Percentiles rank a stretch among this genome's conserved stretches.
Evolutionary conservation across 257 asterid species (phyloP).

Genomic region (Solanum chilense): DNA sequence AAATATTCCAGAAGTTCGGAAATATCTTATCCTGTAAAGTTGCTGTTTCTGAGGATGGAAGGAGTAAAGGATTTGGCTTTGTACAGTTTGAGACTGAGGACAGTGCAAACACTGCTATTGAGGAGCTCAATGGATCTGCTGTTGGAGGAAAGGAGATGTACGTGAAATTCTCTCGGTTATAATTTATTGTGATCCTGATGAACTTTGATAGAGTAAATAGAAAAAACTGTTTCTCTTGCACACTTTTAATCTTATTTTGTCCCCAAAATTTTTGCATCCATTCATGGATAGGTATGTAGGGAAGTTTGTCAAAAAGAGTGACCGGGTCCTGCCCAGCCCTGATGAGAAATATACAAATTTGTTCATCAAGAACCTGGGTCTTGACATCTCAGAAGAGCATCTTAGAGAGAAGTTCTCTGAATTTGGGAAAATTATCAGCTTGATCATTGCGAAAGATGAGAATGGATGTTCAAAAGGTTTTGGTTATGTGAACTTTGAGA

Average conservation of each 20-base stretch:
- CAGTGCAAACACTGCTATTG: conserved; percentile 34
- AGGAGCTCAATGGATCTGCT: conserved; percentile 25
- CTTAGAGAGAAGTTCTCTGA: conserved; percentile 35
- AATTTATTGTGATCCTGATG: neutral
- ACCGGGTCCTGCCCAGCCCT: conserved; percentile 20
- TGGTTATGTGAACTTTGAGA: conserved; percentile 49
- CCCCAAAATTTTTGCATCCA: neutral
- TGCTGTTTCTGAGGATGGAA: conserved; percentile 25
- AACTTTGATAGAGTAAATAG: neutral
- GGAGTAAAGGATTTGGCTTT: conserved; percentile 57
- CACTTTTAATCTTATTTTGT: neutral
- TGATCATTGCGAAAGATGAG: conserved; percentile 32
- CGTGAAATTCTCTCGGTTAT: conserved; percentile 2
- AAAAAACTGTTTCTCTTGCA: neutral
- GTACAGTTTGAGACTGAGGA: conserved; percentile 43
- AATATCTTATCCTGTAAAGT: conserved; percentile 28
- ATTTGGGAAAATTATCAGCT: conserved; percentile 36
- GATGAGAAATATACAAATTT: conserved; percentile 35
- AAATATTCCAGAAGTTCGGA: conserved; percentile 25
- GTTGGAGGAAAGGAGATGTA: conserved; percentile 28
- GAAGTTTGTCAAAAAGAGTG: conserved; percentile 32
- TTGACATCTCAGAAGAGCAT: conserved; percentile 25
- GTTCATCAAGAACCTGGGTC: conserved; percentile 38
- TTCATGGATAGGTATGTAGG: conserved; percentile 37
- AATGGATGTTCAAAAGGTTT: conserved; percentile 39